Evolutionary conservation across 768 basidiomycete species (phyloP), one percentile per base, ranked within the genome.

Genomic region (Collybia sordida): DNA sequence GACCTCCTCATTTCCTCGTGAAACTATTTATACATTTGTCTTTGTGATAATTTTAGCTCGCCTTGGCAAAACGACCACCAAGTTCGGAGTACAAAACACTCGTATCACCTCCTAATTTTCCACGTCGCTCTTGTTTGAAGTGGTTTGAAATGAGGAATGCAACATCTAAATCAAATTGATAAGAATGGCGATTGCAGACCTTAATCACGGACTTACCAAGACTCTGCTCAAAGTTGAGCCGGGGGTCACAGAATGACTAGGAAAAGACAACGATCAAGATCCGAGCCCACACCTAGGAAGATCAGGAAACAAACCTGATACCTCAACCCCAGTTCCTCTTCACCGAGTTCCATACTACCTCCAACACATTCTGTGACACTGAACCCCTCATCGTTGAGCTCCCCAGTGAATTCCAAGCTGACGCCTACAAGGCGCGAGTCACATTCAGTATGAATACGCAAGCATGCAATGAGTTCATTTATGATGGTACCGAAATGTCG

Each of bases 281-380:
- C 18, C 3, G 38, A 51, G 3, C 39, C 1, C 19, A 14, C 23
- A 37, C 5, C 19, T 49, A 41, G 22, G 40, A 24, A 17, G 14
- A 9, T 5, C 11, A 42, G 24, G 21, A 7, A 5, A 47, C 76
- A 15, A 11, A 89, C 86, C 72, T 96, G 88, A 65, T 98, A 99
- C 56, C 95, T 77, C 65, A 95, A 70, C n/a, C 82, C 87, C 14
- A 99, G 77, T 65, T 97, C 78, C 55, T 94, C 89, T 64, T 98
- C 96, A 40, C 77, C 80, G 31, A 98, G 72, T 62, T 91, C 88
- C 95, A 98, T 98, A 56, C 92, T 96, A 1, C 96, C 97, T 4
- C 97, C 97, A 8, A 95, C 74, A 62, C 95, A 98, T 66, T 98
- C 97, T 0, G 97, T 99, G 37, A 99, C 97, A 54, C 90, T 90